Conservation (phyloP, 2,329 filamentous ascomycete genomes). For the Xylaria arbuscula region DNA sequence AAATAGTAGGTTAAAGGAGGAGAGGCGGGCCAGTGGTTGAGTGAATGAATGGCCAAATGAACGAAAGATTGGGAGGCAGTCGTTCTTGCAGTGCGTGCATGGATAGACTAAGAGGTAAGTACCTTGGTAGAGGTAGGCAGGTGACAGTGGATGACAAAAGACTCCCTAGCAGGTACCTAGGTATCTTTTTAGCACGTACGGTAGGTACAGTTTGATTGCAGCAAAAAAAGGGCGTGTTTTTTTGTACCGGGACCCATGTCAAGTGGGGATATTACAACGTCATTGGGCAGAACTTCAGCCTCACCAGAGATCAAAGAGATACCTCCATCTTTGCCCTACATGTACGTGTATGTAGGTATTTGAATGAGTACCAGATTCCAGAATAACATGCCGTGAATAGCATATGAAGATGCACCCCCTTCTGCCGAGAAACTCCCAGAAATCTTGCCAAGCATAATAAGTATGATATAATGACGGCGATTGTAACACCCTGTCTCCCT, state of each 20-base stretch:
- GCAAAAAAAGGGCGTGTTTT: too few species aligned
- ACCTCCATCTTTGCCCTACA: background rate
- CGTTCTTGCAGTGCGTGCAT: background rate
- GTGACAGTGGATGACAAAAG: conserved; percentile 23
- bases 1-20: conserved; percentile 1
- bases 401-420: background rate
- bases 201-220: too few species aligned
- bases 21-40: background rate
- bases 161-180: background rate
- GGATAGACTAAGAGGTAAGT: conserved; percentile 5
- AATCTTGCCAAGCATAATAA: background rate
- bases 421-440: background rate
- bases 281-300: conserved; percentile 23
- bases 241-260: background rate
- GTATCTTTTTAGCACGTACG: background rate
- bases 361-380: background rate
- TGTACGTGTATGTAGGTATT: background rate
- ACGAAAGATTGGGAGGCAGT: conserved; percentile 3
- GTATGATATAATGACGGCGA: background rate
- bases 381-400: too few species aligned
- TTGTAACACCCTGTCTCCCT: background rate
- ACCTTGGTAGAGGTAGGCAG: background rate
- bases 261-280: conserved; percentile 27
- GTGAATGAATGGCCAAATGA: conserved; percentile 9
- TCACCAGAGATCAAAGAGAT: conserved; percentile 6